Evolutionary conservation across 352 stramenopile genomes (phyloP).

Genomic region (Phytophthora melonis): DNA sequence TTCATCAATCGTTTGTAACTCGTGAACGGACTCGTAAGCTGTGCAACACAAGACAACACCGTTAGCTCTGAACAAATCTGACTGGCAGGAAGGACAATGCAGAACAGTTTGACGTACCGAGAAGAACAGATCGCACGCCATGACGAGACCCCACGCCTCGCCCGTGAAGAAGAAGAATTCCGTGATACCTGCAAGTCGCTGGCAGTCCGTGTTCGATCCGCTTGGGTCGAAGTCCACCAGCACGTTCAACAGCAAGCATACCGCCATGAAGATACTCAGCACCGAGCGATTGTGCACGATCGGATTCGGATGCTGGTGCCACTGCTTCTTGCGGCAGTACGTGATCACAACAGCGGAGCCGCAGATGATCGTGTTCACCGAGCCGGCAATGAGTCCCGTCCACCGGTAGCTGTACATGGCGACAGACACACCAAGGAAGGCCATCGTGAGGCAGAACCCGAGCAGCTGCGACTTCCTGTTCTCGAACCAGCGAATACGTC

Average conservation of each 20-base stretch:
- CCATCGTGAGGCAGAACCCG: constrained; percentile 87
- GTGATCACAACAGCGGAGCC: constrained; percentile 87
- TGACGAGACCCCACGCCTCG: constrained; percentile 89
- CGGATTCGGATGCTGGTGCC: constrained; percentile 91
- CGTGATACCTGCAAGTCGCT: constrained; percentile 80
- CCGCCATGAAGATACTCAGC: constrained; percentile 86
- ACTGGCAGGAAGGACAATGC: background rate
- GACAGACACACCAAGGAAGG: constrained; percentile 85
- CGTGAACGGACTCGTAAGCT: constrained; percentile 89
- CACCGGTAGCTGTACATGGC: constrained; percentile 91
- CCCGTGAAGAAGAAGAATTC: constrained; percentile 93
- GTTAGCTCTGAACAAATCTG: background rate
- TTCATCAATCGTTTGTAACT: constrained; percentile 92
- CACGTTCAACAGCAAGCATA: constrained; percentile 88
- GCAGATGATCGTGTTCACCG: constrained; percentile 89
- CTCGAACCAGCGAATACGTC: constrained; percentile 89
- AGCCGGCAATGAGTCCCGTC: constrained; percentile 88
- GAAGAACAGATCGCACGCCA: constrained; percentile 90
- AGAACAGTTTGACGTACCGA: constrained; percentile 49
- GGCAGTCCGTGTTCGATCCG: constrained; percentile 64
- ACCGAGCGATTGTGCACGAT: constrained; percentile 89
- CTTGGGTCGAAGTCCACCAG: constrained; percentile 79
- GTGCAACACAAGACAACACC: background rate
- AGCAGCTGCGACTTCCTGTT: constrained; percentile 91
- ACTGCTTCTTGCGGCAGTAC: constrained; percentile 90